A percentile compares a stretch with the other conserved stretches of the same genome.
phyloP scores from a whole-genome alignment of 345 rosid genomes.

The Geranium brycei region DNA sequence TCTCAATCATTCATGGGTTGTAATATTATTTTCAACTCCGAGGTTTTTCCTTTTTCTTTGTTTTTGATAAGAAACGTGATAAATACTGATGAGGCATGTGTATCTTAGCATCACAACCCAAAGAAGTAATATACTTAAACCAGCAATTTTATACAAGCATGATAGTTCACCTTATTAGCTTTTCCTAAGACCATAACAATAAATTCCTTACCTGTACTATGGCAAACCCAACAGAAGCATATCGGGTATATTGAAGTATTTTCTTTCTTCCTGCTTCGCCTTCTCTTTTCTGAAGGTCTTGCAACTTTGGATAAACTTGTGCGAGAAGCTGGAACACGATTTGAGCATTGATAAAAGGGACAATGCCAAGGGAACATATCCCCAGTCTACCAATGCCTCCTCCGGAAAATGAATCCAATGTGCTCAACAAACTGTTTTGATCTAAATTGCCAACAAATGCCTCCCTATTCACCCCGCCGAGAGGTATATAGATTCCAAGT shows the following conservation, averaged over 20 bases:
- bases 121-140: too few relatives aligned
- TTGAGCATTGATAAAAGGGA: conserved; percentile 89
- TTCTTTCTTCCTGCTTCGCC: conserved; percentile 98
- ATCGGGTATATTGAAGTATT: conserved; percentile 77
- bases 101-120: background rate
- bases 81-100: background rate
- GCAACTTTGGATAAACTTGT: conserved; percentile 91
- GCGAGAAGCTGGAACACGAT: conserved; percentile 98
- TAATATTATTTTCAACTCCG: background rate
- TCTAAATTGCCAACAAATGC: conserved; percentile 89
- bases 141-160: too few relatives aligned
- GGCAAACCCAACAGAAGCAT: conserved; percentile 93
- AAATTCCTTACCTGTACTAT: conserved; percentile 50
- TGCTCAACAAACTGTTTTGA: conserved; percentile 78
- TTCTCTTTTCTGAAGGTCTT: conserved; percentile 97
- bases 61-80: too few relatives aligned
- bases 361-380: conserved; percentile 91
- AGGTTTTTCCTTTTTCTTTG: background rate
- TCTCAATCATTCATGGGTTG: background rate
- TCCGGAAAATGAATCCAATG: conserved; percentile 93
- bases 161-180: too few relatives aligned
- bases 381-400: conserved; percentile 98
- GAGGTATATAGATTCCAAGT: conserved; percentile 83
- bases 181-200: background rate
- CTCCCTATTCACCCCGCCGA: conserved; percentile 90